Evolutionary conservation across 495 filamentous ascomycete genomes (phyloP).

Genomic region (Trichocladium antarcticum): DNA sequence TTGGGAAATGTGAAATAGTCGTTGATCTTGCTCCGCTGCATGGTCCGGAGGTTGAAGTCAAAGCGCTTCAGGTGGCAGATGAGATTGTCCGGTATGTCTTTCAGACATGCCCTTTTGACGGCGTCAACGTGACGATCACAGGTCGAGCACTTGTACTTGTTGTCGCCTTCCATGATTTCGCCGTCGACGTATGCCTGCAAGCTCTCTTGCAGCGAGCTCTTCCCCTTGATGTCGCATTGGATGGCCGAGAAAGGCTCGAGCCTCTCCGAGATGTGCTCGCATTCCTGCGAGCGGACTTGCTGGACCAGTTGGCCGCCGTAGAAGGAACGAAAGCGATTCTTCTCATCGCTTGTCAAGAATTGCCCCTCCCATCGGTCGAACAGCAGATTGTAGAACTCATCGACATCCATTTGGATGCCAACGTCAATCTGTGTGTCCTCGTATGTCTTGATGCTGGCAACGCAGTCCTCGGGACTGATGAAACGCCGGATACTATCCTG

Average conservation of each 20-base stretch:
- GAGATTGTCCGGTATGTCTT: conserved; percentile 85
- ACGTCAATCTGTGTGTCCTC: conserved; percentile 80
- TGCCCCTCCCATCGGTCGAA: conserved; percentile 88
- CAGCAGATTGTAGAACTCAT: conserved; percentile 90
- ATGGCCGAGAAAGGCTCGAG: conserved; percentile 90
- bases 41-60: conserved; percentile 79
- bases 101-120: conserved; percentile 85
- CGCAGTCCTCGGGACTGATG: conserved; percentile 62
- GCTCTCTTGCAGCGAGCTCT: conserved; percentile 71
- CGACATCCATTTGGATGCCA: conserved; percentile 89
- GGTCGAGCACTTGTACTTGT: conserved; percentile 93
- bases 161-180: conserved; percentile 94
- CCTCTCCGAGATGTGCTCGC: conserved; percentile 81
- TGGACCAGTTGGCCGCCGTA: conserved; percentile 89
- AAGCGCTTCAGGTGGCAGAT: conserved; percentile 97
- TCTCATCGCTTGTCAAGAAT: conserved; percentile 53
- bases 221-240: conserved; percentile 94
- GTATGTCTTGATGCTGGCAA: conserved; percentile 66
- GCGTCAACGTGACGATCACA: conserved; percentile 89
- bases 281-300: conserved; percentile 92
- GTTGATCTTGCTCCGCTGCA: conserved; percentile 87
- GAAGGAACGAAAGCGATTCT: conserved; percentile 67
- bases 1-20: conserved; percentile 83
- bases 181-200: conserved; percentile 89
- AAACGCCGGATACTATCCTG: conserved; percentile 65